Base-by-base conservation (phyloP, 2,329 filamentous ascomycete species). In the Ophiostoma perfectum region DNA sequence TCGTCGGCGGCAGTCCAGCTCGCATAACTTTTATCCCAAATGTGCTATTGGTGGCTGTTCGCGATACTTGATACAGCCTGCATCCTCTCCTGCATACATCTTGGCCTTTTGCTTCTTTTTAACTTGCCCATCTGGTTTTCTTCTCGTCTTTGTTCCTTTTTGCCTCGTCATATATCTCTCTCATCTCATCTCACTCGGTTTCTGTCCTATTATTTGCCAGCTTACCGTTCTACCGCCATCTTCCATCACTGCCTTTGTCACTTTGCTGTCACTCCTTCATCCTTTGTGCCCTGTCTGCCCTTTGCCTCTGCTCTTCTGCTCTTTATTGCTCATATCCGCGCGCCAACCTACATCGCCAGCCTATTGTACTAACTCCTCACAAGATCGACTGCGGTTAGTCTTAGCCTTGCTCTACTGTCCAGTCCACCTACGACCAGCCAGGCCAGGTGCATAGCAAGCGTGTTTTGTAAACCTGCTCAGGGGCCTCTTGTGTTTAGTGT, bases 261-360 rank as follows among this genome's bases (percentile, higher is more conserved):
- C 36, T 45, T 45, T 45, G 18, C 27, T 60, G n/a, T 7, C 11
- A 2, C 45, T 16, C 16, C 12, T 14, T 49, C 11, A 4, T 16
- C 45, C 12, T 41, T 39, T 49, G 18, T 45, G n/a, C 38, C 27
- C 55, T 8, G 38, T 52, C 44, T 41, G 9, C 44, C 49, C 47
- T 12, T 66, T n/a, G 5, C 12, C 36, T 14, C 58, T 52, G 39
- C 52, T 58, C 27, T 55, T 66, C 42, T 47, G 42, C 49, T 66
- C 42, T 60, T 47, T 62, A 45, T 66, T 41, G 52, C 49, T 60
- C 52, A 58, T 66, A 63, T 44, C 60, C 60, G 60, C 38, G 39
- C 60, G 60, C 60, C 27, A 27, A 27, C 27, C 27, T 66, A 16
- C 27, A 3, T 39, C 55, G 55, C 27, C 27, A 38, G 16, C n/a